Evolutionary conservation across 1,139 yeast species (phyloP), one percentile per base, ranked within the genome.

Genomic region (Suhomyces chickasaworum): DNA sequence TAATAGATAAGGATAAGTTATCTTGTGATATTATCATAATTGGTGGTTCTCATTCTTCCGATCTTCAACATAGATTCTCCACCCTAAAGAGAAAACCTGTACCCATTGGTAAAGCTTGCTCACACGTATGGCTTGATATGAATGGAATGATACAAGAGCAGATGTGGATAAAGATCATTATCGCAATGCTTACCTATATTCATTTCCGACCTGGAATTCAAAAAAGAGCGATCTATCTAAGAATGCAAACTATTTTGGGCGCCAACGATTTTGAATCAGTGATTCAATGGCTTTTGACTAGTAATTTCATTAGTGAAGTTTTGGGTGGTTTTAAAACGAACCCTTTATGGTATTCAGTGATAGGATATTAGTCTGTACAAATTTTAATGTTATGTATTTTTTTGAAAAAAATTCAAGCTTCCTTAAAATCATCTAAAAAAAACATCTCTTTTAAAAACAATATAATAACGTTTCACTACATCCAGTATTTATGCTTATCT

Each of bases 91-190:
- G 39, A 30, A 56, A 58, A 0, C 67, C 78, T 0, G 78, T 86
- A 1, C 86, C 91, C 0, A 61, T 74, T 2, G 86, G 83, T 0
- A 66, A 71, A 23, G 82, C 93, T 1, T 84, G 89, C 48, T 78
- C 86, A 1, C 79, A 79, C 42, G 65, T 87, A 9, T 89, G 97
- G 97, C 71, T 87, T 8, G 87, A 84, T 54, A 64, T 84, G 29
- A 64, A 72, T 36, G 95, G 95, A 1, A 65, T 73, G 23, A 73
- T 88, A 21, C 82, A 86, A 53, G 66, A 64, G 21, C 62, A 63
- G 0, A 63, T 87, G n/a, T 89, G 95, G 91, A 64, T 66, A 10
- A 76, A 73, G 45, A 61, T 84, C 0, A 63, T 85, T 0, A 65
- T 75, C 23, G 71, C 80, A n/a, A 52, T 82, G 0, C 49, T 83